Evolutionary conservation across 2,329 filamentous ascomycete species (phyloP).

Genomic region (Claviceps humidiphila): DNA sequence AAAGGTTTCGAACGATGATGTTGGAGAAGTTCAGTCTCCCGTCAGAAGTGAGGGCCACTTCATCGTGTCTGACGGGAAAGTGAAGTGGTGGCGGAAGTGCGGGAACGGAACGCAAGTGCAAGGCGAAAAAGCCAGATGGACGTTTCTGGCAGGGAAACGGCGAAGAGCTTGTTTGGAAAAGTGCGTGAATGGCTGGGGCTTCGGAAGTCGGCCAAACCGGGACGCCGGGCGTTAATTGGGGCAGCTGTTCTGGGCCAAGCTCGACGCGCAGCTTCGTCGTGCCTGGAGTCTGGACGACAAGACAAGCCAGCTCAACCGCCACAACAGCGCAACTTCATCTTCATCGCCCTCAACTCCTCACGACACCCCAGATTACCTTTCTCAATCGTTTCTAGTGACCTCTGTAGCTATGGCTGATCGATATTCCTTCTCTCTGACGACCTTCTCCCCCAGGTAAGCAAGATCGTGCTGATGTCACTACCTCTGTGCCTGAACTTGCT

Average conservation of each 20-base stretch:
- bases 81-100: constrained; percentile 1
- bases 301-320: constrained; percentile 17
- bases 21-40: constrained; percentile 10
- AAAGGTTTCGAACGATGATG: neutral
- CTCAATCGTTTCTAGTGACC: constrained; percentile 1
- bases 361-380: constrained; percentile 5
- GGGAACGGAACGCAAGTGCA: neutral
- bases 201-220: constrained; percentile 15
- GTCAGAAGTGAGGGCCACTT: constrained; percentile 18
- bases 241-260: constrained; percentile 11
- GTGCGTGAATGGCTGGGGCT: neutral
- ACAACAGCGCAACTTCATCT: constrained; percentile 11
- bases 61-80: constrained; percentile 11
- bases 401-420: constrained; percentile 71
- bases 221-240: constrained; percentile 9
- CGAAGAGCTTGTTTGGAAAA: neutral
- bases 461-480: constrained; percentile 10
- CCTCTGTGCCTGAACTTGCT: constrained; percentile 6
- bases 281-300: constrained; percentile 23
- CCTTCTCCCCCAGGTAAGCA: constrained; percentile 93
- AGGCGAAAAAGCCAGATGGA: neutral
- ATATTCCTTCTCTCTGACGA: constrained; percentile 98
- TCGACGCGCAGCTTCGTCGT: constrained; percentile 26
- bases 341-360: constrained; percentile 4
- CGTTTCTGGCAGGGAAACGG: neutral